Evolutionary conservation across 352 stramenopile genomes (phyloP), one percentile per base, ranked within the genome.

Genomic region (Elongisporangium anandrum): DNA sequence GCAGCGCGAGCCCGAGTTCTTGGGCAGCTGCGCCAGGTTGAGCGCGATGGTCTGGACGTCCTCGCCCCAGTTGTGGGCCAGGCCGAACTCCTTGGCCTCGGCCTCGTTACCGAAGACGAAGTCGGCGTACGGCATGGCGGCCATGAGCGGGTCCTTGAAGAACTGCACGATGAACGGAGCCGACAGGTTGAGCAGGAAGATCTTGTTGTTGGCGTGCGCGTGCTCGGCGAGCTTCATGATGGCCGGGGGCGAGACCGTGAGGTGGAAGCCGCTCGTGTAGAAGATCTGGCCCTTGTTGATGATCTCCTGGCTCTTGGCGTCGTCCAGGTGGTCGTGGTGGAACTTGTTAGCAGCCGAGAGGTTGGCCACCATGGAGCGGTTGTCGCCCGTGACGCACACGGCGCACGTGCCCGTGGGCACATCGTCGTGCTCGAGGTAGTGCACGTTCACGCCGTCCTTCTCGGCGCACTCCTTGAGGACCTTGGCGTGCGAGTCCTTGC

Each of bases 41-140:
- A 99, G 72, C 19, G 97, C 97, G 68, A 99, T 90, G 59, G 84
- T 72, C 41, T 79, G 62, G 53, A 98, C 57, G 68, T 97, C 84
- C 29, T 90, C 79, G 41, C 92, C 91, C 89, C 93, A 98, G 63
- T 74, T 82, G 58, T 97, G 75, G 55, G 88, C 84, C 58, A 96
- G 88, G 54, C 88, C 94, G 70, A 99, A 98, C n/a, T 95, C 85
- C 53, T 83, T 90, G 49, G 97, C 97, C 75, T 99, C 97, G 70
- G 78, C 98, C 79, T 99, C 97, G 72, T 99, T 99, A 49, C 94
- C 96, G 68, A 99, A 99, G 29, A 99, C 85, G 73, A 97, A 99
- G 79, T 99, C 97, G 49, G 95, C 95, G 83, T 97, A 99, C 49
- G 88, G 77, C 63, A 99, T 79, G 16, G 87, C 88, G 17, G 84